Base-by-base conservation (phyloP, 495 filamentous ascomycete genomes). In the Hypoxylon lienhwacheense region DNA sequence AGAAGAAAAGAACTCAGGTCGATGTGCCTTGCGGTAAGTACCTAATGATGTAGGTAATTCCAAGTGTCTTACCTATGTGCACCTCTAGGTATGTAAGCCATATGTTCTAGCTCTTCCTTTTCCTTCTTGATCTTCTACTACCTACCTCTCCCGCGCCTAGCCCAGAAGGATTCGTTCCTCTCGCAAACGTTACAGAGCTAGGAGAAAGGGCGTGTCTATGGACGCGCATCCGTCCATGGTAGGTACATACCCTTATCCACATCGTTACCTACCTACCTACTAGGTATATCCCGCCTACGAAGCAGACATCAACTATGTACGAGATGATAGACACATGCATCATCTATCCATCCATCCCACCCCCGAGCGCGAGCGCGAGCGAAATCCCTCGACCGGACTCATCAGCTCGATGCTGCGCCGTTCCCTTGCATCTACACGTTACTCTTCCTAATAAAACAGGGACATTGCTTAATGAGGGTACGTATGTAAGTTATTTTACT, bases 371-470 rank as follows among this genome's bases (percentile, higher is more conserved):
- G 6, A 50, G 40, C 20, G 45, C 49, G 56, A 48, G 45, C 15
- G 11, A 35, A 43, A 61, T 55, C 57, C 51, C 53, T 55, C 51
- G 57, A 61, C 14, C 16, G 7, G 29, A 34, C 37, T 29, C 19
- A n/a, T 16, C 48, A 10, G 33, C 17, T 45, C 35, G 47, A 8
- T 29, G 36, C 57, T 55, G 41, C 48, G 57, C 57, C 57, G 26
- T 51, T 51, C 46, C 45, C 46, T 46, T 61, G 41, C 57, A 40
- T 52, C 26, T 24, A n/a, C n/a, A n/a, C n/a, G n/a, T n/a, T n/a
- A 17, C 15, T 45, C 15, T 21, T 25, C 14, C 21, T n/a, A n/a
- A n/a, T n/a, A n/a, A n/a, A n/a, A n/a, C n/a, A n/a, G n/a, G n/a
- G n/a, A n/a, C n/a, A n/a, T n/a, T n/a, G n/a, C n/a, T n/a, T n/a